phyloP scores from a whole-genome alignment of 306 rosid genomes.

The Cicer cuneatum region DNA sequence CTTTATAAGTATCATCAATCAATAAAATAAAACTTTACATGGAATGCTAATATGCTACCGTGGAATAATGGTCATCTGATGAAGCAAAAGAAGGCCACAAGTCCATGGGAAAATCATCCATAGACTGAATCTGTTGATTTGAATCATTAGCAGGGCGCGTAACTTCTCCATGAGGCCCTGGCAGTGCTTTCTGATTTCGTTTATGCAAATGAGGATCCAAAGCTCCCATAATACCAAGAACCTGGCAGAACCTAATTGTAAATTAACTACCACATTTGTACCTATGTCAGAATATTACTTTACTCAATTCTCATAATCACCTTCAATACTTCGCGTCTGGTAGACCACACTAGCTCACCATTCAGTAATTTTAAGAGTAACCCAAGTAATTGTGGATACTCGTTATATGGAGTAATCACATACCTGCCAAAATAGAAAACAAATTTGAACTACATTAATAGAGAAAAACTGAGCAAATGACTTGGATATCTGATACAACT shows the following conservation, averaged over 20 bases:
- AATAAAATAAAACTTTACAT: constrained; percentile 28
- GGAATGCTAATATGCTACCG: constrained; percentile 59
- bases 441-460: constrained; percentile 29
- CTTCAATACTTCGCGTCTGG: constrained; percentile 97
- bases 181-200: constrained; percentile 75
- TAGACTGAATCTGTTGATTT: constrained; percentile 85
- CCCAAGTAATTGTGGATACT: constrained; percentile 86
- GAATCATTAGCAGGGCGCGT: constrained; percentile 83
- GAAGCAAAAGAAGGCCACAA: constrained; percentile 97
- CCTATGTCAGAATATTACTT: constrained; percentile 33
- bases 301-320: constrained; percentile 52
- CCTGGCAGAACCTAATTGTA: constrained; percentile 58
- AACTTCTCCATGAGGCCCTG: constrained; percentile 89
- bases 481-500: constrained; percentile 38
- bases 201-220: constrained; percentile 95
- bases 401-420: constrained; percentile 95
- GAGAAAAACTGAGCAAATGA: constrained; percentile 33
- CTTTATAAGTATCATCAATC: constrained; percentile 26
- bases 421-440: constrained; percentile 59
- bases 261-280: constrained; percentile 3
- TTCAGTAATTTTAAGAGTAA: constrained; percentile 87
- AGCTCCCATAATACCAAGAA: constrained; percentile 99
- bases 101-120: constrained; percentile 88
- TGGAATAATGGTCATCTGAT: constrained; percentile 92
- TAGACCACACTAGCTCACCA: constrained; percentile 98